Conservation (phyloP, 768 basidiomycete genomes). For the Termitomyces sp. region DNA sequence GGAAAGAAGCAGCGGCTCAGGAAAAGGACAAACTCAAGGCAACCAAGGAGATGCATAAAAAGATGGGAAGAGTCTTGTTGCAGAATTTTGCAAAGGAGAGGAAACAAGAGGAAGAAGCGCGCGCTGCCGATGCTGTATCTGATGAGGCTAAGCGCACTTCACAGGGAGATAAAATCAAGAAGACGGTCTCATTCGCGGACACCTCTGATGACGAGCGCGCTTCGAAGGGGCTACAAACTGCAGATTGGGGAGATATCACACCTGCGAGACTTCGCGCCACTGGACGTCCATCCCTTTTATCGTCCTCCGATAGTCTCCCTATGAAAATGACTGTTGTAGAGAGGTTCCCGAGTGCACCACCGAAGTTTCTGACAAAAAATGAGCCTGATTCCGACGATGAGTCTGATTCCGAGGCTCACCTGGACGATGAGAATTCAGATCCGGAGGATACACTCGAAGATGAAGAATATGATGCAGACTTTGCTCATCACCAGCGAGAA, state of each 20-base stretch:
- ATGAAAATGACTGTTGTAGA: conserved; percentile 74
- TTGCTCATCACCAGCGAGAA: conserved; percentile 68
- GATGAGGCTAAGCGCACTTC: conserved; percentile 21
- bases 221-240: conserved; percentile 12
- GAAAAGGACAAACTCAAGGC: conserved; percentile 36
- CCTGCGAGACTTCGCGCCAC: conserved; percentile 43
- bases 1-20: conserved; percentile 41
- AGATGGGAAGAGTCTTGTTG: conserved; percentile 72
- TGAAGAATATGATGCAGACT: conserved; percentile 56
- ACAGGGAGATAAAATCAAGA: conserved; percentile 38
- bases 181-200: conserved; percentile 65
- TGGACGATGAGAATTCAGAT: conserved; percentile 15
- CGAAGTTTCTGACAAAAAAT: conserved; percentile 15
- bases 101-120: conserved; percentile 33
- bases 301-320: conserved; percentile 37
- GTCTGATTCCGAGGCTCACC: conserved; percentile 36
- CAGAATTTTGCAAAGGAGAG: conserved; percentile 37
- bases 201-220: conserved; percentile 15
- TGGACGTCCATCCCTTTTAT: conserved; percentile 32
- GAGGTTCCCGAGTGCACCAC: conserved; percentile 37
- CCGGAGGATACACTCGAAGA: conserved; percentile 36
- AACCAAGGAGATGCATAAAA: conserved; percentile 61
- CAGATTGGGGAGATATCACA: conserved; percentile 54
- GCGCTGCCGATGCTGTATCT: conserved; percentile 26
- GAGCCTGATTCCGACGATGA: conserved; percentile 68